Base-by-base conservation (phyloP, 2,329 filamentous ascomycete genomes). In the Fusarium tjaetaba region DNA sequence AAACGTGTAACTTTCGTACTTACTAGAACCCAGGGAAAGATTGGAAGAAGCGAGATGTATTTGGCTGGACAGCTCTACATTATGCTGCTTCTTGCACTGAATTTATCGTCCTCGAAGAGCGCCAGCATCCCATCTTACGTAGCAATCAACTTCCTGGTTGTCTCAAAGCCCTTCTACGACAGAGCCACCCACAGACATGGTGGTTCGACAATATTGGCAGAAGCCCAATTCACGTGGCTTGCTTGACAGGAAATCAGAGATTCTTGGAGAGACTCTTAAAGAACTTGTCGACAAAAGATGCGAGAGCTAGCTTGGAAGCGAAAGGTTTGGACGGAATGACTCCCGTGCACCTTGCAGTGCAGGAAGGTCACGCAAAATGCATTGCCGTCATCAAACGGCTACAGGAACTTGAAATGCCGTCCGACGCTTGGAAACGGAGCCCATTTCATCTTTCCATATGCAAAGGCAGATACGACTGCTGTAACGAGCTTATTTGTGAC, bases 221-320 rank as follows among this genome's bases (percentile, higher is more conserved):
- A 18, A 61, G 30, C 14, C 38, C 59, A 15, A 0, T 55, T 14
- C 16, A 55, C 11, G 22, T 55, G 1, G 39, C 38, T 13, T 32
- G 15, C 0, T 11, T 34, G 2, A 11, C 24, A 5, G 38, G 38
- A 38, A 30, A 55, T 4, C 4, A 13, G 2, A 7, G 7, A 1
- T n/a, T 38, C 7, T 22, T 61, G 11, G 4, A 22, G 1, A 32
- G 2, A 1, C 3, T 61, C 1, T 32, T 55, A 1, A 2, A 7
- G 7, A 34, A 11, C 13, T 16, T 53, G 10, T 4, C 20, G 11
- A 2, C 11, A 4, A n/a, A 53, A 20, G 28, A 39, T 9, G 18
- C 3, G 4, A 9, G 11, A 43, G 6, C 11, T 6, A 26, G 13
- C n/a, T 16, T 45, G 8, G 20, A n/a, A 28, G 24, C 30, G 14